A percentile compares a stretch with the other conserved stretches of the same genome.
phyloP scores from a whole-genome alignment of 2,329 filamentous ascomycete genomes.

The Dothiorella sarmentorum region DNA sequence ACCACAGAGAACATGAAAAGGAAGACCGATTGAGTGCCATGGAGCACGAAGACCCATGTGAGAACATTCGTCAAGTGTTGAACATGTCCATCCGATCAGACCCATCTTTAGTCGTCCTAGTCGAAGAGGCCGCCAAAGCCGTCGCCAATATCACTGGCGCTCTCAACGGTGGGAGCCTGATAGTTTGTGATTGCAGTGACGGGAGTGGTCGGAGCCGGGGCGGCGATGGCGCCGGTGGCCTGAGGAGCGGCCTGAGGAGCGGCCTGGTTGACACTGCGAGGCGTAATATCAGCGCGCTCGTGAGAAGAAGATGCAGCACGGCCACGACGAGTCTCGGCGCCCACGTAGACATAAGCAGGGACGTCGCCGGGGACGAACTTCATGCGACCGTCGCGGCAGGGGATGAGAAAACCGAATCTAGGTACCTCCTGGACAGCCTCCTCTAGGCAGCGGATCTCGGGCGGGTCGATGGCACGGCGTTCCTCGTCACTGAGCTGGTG shows the following conservation, averaged over 20 bases:
- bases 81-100: no score
- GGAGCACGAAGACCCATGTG: background rate
- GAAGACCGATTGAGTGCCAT: background rate
- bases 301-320: no score
- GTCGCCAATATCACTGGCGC: conserved; percentile 13
- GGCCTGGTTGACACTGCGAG: no score
- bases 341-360: background rate
- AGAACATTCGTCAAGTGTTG: background rate
- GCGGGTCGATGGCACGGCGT: no score
- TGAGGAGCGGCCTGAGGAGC: background rate
- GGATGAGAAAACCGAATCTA: background rate
- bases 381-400: background rate
- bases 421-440: background rate
- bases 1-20: background rate
- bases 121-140: background rate
- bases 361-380: background rate
- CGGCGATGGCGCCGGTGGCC: background rate
- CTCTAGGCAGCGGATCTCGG: no score
- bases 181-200: conserved; percentile 22
- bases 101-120: background rate
- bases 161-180: conserved; percentile 26
- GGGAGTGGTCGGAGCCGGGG: background rate
- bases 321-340: no score
- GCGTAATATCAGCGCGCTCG: background rate
- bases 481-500: background rate